Evolutionary conservation across 2,329 filamentous ascomycete species (phyloP), one percentile per base, ranked within the genome.

Genomic region (Orbilia quercus): DNA sequence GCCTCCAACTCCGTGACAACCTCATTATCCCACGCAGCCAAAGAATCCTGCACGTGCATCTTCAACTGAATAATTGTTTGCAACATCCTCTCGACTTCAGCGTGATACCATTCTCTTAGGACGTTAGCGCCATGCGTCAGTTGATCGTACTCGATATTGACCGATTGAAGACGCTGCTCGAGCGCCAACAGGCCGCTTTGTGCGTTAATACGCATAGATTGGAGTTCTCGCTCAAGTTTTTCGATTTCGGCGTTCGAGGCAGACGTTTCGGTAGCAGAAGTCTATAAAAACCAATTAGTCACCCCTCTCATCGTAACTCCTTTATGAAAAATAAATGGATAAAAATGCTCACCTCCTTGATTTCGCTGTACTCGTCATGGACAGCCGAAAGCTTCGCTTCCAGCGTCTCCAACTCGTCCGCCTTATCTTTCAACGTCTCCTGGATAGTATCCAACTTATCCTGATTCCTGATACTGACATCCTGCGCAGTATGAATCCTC

Each of bases 31-130:
- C 96, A 98, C 79, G 95, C 91, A 80, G 97, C 94, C 60, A 99
- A 84, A 70, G 88, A 90, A 82, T 92, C 93, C 81, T 99, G 95
- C 57, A 99, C 85, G 79, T 98, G 93, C 76, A 99, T 91, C 83
- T 99, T 99, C 87, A 99, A 98, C 79, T 96, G 93, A 83, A 98
- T 96, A 75, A 97, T 90, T 79, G 98, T 93, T 82, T 97, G 96
- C 72, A 99, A 83, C 87, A 98, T 96, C 78, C 89, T 90, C 82
- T 97, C 95, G 78, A 97, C 91, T 80, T 97, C 93, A 0, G 92
- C 96, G 81, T 99, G 95, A n/a, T 99, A 85, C 80, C 98, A 93
- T 80, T 99, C 95, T n/a, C 95, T 88, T 22, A 98, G 85, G 0
- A 91, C 84, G 75, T 91, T 91, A 51, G 91, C 91, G 31, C 88